Base-by-base conservation (phyloP, 1,284 basidiomycete species). In the Papiliotrema fonsecae region DNA sequence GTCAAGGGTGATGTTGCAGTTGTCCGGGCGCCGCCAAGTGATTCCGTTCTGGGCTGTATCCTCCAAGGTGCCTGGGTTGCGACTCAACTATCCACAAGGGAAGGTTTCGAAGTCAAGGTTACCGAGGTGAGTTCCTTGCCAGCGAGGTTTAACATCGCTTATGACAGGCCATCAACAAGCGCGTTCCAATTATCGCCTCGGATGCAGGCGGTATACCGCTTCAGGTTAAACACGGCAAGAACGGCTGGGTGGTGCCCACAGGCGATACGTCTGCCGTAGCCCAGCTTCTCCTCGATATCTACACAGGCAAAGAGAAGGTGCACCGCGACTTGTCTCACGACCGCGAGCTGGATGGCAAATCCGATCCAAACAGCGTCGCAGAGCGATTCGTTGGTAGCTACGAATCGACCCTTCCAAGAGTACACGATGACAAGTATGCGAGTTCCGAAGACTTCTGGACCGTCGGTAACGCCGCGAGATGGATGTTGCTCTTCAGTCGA, bases 61-160 rank as follows among this genome's bases (percentile, higher is more conserved):
- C 56, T 73, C 10, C 72, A 74, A 50, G 72, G 70, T 2, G 62
- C 66, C 3, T 69, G 66, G 65, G 62, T 67, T 2, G 67, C 62
- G 10, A 64, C 62, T 5, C 70, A 70, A 50, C 54, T 70, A 6
- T 66, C 61, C 7, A 70, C 70, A 18, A 50, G 88, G 52, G 88
- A 92, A 75, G 88, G 88, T 37, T 92, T 92, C 74, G 89, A 92
- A 64, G 87, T 92, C 71, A 91, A 91, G 72, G 88, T 91, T 48
- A 90, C 88, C 37, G 89, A 92, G 74, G 62, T 62, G 19, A 46
- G 60, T 41, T 38, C n/a, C n/a, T 26, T 21, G 18, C n/a, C 11
- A 11, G 16, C 21, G 10, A 13, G n/a, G 28, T 25, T 31, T 50
- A 39, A 51, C 22, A 19, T 25, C 6, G n/a, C n/a, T n/a, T n/a